A percentile compares a stretch with the other conserved stretches of the same genome.
phyloP scores from a whole-genome alignment of 208 protist species.

The Wallacemonas sp. region DNA sequence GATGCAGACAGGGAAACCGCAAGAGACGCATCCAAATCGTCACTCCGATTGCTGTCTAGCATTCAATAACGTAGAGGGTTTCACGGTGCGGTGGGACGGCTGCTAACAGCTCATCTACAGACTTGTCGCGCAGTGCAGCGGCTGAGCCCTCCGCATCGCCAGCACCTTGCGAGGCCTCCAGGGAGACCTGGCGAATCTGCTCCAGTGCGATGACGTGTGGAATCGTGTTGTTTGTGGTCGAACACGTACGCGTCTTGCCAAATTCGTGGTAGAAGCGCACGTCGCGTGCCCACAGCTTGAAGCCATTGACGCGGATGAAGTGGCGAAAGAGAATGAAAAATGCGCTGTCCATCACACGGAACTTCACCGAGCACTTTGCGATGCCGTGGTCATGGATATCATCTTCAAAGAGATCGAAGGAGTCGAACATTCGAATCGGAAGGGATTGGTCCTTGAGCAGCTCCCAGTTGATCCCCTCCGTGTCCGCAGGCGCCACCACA shows the following conservation, averaged over 20 bases:
- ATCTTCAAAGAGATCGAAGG: constrained; percentile 81
- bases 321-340: constrained; percentile 83
- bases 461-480: constrained; percentile 73
- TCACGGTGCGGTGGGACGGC: background rate
- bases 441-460: constrained; percentile 60
- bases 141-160: constrained; percentile 12
- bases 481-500: constrained; percentile 32
- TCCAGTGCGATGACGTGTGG: constrained; percentile 72
- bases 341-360: constrained; percentile 67
- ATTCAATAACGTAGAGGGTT: constrained; percentile 7
- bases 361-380: constrained; percentile 58
- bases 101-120: constrained; percentile 2
- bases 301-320: constrained; percentile 62
- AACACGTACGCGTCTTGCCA: constrained; percentile 18
- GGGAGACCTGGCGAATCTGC: constrained; percentile 48
- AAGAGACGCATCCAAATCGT: background rate
- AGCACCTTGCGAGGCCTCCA: constrained; percentile 17
- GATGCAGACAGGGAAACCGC: background rate
- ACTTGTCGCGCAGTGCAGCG: background rate
- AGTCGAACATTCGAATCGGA: constrained; percentile 70
- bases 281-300: constrained; percentile 68
- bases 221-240: constrained; percentile 10
- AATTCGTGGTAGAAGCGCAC: constrained; percentile 83
- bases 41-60: background rate
- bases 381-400: constrained; percentile 83